Conservation (phyloP, 2,329 filamentous ascomycete genomes). For the Xylaria sp. region DNA sequence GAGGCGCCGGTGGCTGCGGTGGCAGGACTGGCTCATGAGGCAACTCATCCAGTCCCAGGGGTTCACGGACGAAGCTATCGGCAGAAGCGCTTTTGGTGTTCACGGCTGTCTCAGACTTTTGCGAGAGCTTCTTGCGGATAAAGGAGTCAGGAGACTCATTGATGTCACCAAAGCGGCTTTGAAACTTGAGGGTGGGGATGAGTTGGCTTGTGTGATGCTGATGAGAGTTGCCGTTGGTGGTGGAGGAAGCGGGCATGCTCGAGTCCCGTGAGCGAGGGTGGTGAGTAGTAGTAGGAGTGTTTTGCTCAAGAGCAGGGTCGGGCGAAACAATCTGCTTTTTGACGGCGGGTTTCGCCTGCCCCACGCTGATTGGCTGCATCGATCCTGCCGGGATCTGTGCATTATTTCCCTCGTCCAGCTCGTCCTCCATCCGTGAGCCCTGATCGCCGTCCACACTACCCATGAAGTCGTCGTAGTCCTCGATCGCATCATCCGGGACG, state of each 20-base stretch:
- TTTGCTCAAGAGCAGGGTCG: conserved; percentile 38
- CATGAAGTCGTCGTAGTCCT: conserved; percentile 41
- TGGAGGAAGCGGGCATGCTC: conserved; percentile 42
- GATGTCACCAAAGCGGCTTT: conserved; percentile 36
- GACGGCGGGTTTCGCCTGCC: conserved; percentile 42
- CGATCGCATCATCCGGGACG: conserved; percentile 41
- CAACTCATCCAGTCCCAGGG: conserved; percentile 31
- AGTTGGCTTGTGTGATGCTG: conserved; percentile 20
- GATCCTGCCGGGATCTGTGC: conserved; percentile 41
- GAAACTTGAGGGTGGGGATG: conserved; percentile 32
- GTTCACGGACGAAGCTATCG: conserved; percentile 39
- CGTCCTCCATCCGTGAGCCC: conserved; percentile 37
- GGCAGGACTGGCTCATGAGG: conserved; percentile 33
- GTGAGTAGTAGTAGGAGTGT: conserved; percentile 35
- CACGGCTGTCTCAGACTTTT: conserved; percentile 34
- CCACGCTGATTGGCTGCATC: conserved; percentile 42
- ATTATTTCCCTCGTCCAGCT: conserved; percentile 41
- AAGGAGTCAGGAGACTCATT: conserved; percentile 29
- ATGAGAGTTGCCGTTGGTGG: conserved; percentile 25
- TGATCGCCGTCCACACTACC: conserved; percentile 39
- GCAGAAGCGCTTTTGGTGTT: conserved; percentile 33
- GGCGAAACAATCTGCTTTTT: conserved; percentile 44
- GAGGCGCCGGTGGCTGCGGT: conserved; percentile 32
- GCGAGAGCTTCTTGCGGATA: conserved; percentile 33
- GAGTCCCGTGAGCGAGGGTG: conserved; percentile 35